Base-by-base conservation (phyloP, 1,284 basidiomycete genomes). In the Malassezia japonica region DNA sequence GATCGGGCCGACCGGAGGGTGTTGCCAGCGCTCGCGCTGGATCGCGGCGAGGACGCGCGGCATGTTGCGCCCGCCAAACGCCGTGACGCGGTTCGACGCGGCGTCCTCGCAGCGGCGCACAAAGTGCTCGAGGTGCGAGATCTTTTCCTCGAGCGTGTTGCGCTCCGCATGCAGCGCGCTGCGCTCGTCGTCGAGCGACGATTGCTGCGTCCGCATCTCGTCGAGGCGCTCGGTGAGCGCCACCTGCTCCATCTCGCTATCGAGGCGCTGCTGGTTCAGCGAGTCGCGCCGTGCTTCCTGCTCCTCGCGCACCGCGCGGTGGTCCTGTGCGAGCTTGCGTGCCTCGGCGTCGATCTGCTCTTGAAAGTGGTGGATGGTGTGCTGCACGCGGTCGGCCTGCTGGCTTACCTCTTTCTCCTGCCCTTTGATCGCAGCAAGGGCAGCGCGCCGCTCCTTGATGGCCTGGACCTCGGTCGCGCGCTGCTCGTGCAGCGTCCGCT, bases 1-100 rank as follows among this genome's bases (percentile, higher is more conserved):
- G 24, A 95, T 73, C 0, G 92, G 91, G 13, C 70, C 70, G 13
- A 70, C 36, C 10, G 67, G 68, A 34, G 50, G 57, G 1, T 44
- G 24, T 13, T 37, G 43, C 70, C 70, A 72, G 18, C 60, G 48
- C 31, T 83, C 78, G 8, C 83, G 84, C 24, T 77, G 67, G 87
- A 75, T 57, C 16, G 56, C 50, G 15, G 56, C 48, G 4, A 72
- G 31, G 28, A 72, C 45, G 6, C 39, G 42, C 0, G 65, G 67
- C 31, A 71, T 57, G 25, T 56, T 57, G 15, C 57, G 48, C 1
- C 69, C 62, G 24, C 65, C 70, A 39, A 51, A 72, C 6, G 65
- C 65, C 15, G 52, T 53, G 27, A 71, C 53, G 4, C 59, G 53
- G 28, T 71, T 66, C 10, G 38, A 27, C 37, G 40, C 40, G 4